Evolutionary conservation across 257 asterid species (phyloP).

Genomic region (Fraxinus pennsylvanica): DNA sequence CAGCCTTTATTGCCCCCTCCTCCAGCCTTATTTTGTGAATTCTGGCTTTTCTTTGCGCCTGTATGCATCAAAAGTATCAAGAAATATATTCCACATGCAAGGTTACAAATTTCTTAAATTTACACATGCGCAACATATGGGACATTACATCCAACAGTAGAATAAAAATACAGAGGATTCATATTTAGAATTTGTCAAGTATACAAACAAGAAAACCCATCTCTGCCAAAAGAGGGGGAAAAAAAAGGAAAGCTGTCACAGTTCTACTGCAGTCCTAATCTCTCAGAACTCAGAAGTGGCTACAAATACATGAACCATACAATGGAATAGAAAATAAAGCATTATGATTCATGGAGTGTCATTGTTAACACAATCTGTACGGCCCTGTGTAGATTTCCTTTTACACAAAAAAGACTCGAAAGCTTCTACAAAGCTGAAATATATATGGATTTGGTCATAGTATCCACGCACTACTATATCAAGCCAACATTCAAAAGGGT

Average conservation of each 20-base stretch:
- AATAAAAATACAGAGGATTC: background rate
- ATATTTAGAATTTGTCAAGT: background rate
- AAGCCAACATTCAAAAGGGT: no score
- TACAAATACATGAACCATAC: background rate
- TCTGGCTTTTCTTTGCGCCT: slow-evolving; percentile 84
- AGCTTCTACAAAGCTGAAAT: background rate
- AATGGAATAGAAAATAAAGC: no score
- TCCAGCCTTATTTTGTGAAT: slow-evolving; percentile 78
- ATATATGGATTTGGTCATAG: background rate
- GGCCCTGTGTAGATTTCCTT: no score
- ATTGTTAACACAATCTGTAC: no score
- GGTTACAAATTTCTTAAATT: background rate
- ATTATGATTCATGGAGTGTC: no score
- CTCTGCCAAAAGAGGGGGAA: background rate
- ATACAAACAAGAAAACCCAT: slow-evolving; percentile 1
- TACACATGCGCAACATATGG: background rate
- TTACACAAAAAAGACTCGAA: no score
- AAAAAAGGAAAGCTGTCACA: background rate
- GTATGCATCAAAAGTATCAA: slow-evolving; percentile 19
- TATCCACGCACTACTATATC: background rate
- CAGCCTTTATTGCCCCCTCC: slow-evolving; percentile 88
- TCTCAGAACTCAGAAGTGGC: background rate
- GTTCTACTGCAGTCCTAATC: background rate
- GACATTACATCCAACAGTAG: background rate
- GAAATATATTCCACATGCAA: slow-evolving; percentile 11